A percentile compares a stretch with the other conserved stretches of the same genome.
Conservation (phyloP, 768 basidiomycete genomes). For the Phaeolepiota aurea region DNA sequence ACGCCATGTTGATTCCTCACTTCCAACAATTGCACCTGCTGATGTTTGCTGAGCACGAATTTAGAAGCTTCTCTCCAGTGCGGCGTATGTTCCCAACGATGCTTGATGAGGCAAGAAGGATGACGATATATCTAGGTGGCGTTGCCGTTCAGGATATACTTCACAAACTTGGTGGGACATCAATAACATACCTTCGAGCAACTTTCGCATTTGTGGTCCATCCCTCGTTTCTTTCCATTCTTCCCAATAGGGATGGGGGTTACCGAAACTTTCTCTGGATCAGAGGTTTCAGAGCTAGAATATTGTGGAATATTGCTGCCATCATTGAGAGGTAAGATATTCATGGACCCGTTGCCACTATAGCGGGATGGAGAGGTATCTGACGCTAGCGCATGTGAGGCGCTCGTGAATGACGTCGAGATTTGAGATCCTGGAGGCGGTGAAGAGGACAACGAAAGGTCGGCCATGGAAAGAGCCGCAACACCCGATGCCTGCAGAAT, state of each 20-base stretch:
- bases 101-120: constrained; percentile 92
- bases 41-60: constrained; percentile 89
- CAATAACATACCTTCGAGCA: constrained; percentile 72
- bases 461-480: constrained; percentile 33
- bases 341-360: constrained; percentile 11
- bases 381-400: constrained; percentile 14
- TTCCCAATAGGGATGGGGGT: constrained; percentile 28
- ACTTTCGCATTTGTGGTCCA: constrained; percentile 87
- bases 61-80: constrained; percentile 94
- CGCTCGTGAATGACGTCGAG: constrained; percentile 15
- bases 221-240: constrained; percentile 69
- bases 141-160: not conserved
- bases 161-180: not conserved
- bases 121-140: constrained; percentile 69
- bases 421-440: constrained; percentile 17
- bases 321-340: constrained; percentile 16
- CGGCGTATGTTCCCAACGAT: constrained; percentile 95
- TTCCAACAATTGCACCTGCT: constrained; percentile 95
- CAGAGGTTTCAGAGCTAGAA: constrained; percentile 1
- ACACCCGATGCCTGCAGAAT: constrained; percentile 21
- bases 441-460: constrained; percentile 35
- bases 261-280: constrained; percentile 12
- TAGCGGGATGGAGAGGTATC: constrained; percentile 9
- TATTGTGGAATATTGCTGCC: constrained; percentile 13
- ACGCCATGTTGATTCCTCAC: constrained; percentile 23